These are phyloP conservation scores for Trichopus zeylanicus DNA, from an alignment of 116 monocot species.

Conservation along the genomic window DNA sequence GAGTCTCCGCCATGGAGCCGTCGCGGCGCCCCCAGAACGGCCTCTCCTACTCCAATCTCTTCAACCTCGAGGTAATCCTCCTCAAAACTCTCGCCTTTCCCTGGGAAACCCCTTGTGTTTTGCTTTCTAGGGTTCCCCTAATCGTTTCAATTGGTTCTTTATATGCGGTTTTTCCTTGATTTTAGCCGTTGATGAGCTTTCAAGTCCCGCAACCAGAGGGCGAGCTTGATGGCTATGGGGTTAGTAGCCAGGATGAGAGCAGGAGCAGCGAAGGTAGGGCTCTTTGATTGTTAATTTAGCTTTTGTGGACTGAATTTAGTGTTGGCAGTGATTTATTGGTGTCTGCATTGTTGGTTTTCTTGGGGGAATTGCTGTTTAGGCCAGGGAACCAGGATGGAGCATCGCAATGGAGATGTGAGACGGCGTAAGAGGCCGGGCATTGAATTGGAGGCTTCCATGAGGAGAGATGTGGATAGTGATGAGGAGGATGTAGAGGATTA, in stretches of 20 bases:
- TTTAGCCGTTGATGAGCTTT: constrained; percentile 86
- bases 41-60: constrained; percentile 67
- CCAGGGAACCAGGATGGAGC: constrained; percentile 37
- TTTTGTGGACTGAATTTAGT: neutral
- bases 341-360: neutral
- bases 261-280: constrained; percentile 48
- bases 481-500: constrained; percentile 53
- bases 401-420: constrained; percentile 35
- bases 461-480: constrained; percentile 43
- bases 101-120: neutral
- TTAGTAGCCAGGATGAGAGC: constrained; percentile 76
- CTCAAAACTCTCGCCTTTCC: neutral
- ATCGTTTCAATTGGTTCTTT: no score
- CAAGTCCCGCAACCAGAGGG: constrained; percentile 56
- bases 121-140: neutral
- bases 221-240: constrained; percentile 45
- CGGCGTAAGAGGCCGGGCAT: constrained; percentile 30
- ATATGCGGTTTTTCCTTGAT: no score
- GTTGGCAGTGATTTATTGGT: no score
- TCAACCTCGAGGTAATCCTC: constrained; percentile 88
- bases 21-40: constrained; percentile 32
- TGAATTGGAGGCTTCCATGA: constrained; percentile 30
- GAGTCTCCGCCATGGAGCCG: constrained; percentile 30
- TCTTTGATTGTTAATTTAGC: neutral
- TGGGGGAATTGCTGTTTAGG: constrained; percentile 20